Conservation (phyloP, 345 rosid species). For the Eucalyptus coolabah region DNA sequence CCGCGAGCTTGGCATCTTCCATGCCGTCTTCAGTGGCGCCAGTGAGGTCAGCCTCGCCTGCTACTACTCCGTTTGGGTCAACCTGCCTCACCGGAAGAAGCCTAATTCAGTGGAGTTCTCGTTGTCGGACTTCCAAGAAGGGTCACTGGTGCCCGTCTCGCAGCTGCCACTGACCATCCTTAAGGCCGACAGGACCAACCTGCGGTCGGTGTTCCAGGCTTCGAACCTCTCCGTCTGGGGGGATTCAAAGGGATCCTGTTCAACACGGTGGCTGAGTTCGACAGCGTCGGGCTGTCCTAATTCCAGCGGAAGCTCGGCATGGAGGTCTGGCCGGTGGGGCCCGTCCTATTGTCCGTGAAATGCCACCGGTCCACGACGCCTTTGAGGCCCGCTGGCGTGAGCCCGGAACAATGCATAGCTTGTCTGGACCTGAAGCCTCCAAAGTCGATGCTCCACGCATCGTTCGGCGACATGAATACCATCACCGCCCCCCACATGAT, state of each 20-base stretch:
- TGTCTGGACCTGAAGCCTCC: constrained; percentile 56
- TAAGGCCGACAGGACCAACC: constrained; percentile 36
- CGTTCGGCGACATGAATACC: constrained; percentile 59
- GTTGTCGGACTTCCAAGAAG: constrained; percentile 44
- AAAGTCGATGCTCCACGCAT: constrained; percentile 40
- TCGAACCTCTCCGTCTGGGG: constrained; percentile 27
- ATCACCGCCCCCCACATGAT: constrained; percentile 44
- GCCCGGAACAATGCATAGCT: constrained; percentile 3
- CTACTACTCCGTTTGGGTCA: constrained; percentile 43
- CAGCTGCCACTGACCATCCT: constrained; percentile 27
- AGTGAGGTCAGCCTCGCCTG: constrained; percentile 46
- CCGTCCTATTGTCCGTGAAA: constrained; percentile 20
- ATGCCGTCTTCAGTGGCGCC: constrained; percentile 27
- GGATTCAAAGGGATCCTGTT: constrained; percentile 39
- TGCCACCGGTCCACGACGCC: not conserved
- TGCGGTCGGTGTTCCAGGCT: constrained; percentile 26
- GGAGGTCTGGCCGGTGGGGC: constrained; percentile 55
- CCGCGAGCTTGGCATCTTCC: constrained; percentile 30
- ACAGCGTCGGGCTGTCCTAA: constrained; percentile 28
- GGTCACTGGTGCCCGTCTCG: constrained; percentile 20
- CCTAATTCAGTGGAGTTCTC: constrained; percentile 16
- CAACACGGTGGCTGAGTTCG: constrained; percentile 51
- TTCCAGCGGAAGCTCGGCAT: constrained; percentile 23
- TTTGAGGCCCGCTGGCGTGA: not conserved
- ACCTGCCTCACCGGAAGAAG: constrained; percentile 18